Percentiles rank a stretch among this genome's conserved stretches.
Evolutionary conservation across 345 rosid genomes (phyloP).

Genomic region (Aurinia saxatilis): DNA sequence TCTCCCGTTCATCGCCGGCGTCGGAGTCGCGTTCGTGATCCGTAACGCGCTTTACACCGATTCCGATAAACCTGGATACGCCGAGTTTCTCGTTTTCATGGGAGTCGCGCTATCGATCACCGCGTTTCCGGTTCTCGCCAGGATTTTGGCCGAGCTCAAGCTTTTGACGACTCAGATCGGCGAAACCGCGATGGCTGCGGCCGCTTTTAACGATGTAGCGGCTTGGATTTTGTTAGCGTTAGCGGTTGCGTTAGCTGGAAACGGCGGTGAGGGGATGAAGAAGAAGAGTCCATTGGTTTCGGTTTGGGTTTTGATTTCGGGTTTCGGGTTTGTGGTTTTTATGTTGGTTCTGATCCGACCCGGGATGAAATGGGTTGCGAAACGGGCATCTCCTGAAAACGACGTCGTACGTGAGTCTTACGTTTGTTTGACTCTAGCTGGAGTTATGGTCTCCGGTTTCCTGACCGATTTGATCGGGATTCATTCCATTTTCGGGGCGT

Average conservation of each 20-base stretch:
- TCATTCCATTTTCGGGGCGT: constrained; percentile 81
- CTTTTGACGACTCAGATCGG: constrained; percentile 65
- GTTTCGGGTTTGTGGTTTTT: constrained; percentile 55
- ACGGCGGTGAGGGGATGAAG: constrained; percentile 32
- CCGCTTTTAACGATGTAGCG: constrained; percentile 82
- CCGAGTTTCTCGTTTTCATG: constrained; percentile 67
- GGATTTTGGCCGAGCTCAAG: constrained; percentile 85
- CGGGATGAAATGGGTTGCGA: constrained; percentile 61
- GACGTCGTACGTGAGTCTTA: constrained; percentile 51
- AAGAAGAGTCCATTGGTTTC: constrained; percentile 62
- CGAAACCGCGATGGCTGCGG: constrained; percentile 84
- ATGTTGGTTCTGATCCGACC: constrained; percentile 60
- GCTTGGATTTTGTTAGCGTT: constrained; percentile 81
- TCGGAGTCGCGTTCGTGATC: constrained; percentile 56
- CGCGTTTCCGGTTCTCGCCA: constrained; percentile 88
- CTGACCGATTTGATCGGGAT: constrained; percentile 67
- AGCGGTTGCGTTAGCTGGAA: constrained; percentile 71
- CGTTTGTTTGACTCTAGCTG: constrained; percentile 63
- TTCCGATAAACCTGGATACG: constrained; percentile 47
- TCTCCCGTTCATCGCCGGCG: constrained; percentile 60
- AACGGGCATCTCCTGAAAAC: constrained; percentile 47
- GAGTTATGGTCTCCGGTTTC: constrained; percentile 75
- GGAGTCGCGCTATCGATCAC: constrained; percentile 95
- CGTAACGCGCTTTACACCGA: constrained; percentile 34
- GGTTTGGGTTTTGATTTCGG: constrained; percentile 67